A percentile compares a stretch with the other conserved stretches of the same genome.
phyloP scores from a whole-genome alignment of 495 filamentous ascomycete species.

The Aspergillus diversus region DNA sequence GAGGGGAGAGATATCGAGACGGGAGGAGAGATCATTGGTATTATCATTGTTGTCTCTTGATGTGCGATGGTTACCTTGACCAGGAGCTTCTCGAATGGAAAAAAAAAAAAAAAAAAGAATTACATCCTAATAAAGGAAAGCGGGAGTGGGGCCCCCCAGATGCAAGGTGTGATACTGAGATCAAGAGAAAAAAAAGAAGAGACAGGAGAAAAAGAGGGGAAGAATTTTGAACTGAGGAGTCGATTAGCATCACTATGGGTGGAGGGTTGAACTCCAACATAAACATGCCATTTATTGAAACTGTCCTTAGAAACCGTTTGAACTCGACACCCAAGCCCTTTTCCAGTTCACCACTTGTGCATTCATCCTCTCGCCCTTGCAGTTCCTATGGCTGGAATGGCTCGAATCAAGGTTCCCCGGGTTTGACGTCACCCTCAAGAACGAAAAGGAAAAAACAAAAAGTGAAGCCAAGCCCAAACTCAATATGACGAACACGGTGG shows the following conservation, averaged over 20 bases:
- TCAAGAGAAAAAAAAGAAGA: background rate
- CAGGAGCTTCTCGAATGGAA: background rate
- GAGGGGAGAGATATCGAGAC: background rate
- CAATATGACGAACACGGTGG: constrained; percentile 68
- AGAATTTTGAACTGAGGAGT: constrained; percentile 10
- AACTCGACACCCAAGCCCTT: constrained; percentile 60
- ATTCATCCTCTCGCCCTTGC: constrained; percentile 70
- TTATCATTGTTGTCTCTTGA: too few species aligned
- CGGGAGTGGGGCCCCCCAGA: background rate
- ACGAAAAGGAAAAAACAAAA: constrained; percentile 28
- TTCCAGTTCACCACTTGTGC: constrained; percentile 76
- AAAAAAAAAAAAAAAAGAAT: background rate
- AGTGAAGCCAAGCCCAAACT: constrained; percentile 39
- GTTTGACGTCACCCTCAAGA: constrained; percentile 22
- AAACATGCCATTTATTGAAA: constrained; percentile 14
- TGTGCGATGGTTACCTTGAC: too few species aligned
- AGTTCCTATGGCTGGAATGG: constrained; percentile 74
- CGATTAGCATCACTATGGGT: constrained; percentile 14
- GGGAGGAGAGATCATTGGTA: too few species aligned
- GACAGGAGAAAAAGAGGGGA: background rate
- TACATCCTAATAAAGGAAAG: background rate
- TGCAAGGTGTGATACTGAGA: background rate
- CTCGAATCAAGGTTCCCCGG: constrained; percentile 57
- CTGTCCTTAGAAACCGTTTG: constrained; percentile 29
- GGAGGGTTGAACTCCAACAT: background rate